Conservation (phyloP, 306 rosid species). For the Ormosia emarginata region DNA sequence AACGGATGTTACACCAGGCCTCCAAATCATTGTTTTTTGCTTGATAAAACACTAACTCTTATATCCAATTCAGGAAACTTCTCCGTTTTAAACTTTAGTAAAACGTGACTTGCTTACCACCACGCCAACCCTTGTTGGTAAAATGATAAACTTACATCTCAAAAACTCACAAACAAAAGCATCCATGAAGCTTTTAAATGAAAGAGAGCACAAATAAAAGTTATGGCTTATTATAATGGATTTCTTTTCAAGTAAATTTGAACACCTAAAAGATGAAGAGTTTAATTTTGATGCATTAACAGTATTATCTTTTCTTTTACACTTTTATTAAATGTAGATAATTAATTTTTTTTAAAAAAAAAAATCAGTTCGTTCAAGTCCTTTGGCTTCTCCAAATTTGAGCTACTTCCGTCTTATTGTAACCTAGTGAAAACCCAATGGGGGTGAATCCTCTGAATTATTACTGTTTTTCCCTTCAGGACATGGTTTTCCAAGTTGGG, state of each 20-base stretch:
- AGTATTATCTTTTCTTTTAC: not conserved
- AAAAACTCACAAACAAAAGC: not conserved
- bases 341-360: not conserved
- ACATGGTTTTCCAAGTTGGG: slow-evolving; percentile 18
- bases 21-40: not conserved
- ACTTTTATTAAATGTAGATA: not conserved
- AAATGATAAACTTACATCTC: not conserved
- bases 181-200: not conserved
- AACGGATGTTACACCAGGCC: not conserved
- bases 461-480: not conserved
- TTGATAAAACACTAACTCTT: not conserved
- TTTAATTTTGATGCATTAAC: not conserved
- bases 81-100: not conserved
- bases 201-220: not conserved
- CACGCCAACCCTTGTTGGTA: too few relatives aligned
- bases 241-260: not conserved
- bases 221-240: not conserved
- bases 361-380: not conserved
- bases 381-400: not conserved
- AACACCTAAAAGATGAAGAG: not conserved
- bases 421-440: slow-evolving; percentile 13
- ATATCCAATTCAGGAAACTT: slow-evolving; percentile 4
- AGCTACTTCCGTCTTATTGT: not conserved
- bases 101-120: too few relatives aligned
- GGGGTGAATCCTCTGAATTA: not conserved